Percentiles rank a stretch among this genome's conserved stretches.
phyloP scores from a whole-genome alignment of 139 green algal genomes.

The Chlorella ohadii region DNA sequence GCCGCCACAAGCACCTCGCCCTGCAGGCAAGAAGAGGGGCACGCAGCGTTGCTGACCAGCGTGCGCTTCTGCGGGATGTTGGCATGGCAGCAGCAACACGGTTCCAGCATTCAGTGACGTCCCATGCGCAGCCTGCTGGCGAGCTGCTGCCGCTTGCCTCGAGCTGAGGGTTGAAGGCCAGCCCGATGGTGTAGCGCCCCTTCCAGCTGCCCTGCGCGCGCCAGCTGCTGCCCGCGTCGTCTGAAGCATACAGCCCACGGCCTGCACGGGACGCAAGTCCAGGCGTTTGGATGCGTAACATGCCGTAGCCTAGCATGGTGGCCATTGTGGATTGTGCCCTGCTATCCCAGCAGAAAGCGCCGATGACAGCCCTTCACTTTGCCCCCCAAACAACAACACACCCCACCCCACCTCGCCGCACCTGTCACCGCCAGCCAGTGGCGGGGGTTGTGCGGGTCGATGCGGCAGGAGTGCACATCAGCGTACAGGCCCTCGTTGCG shows the following conservation, averaged over 20 bases:
- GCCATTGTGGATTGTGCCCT: too few species aligned
- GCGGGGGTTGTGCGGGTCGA: neutral
- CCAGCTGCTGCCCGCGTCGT: conserved; percentile 3
- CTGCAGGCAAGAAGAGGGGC: neutral
- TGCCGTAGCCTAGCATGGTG: too few species aligned
- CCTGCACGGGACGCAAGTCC: conserved; percentile 5
- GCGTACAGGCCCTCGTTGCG: conserved; percentile 4
- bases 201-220: neutral
- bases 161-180: conserved; percentile 9
- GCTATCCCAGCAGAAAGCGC: too few species aligned
- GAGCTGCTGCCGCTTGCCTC: neutral
- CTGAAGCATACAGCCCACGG: conserved; percentile 1
- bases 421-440: conserved; percentile 31
- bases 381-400: neutral
- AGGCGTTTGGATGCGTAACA: too few species aligned
- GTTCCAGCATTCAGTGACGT: neutral
- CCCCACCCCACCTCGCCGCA: neutral
- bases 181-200: conserved; percentile 21
- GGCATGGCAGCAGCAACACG: neutral
- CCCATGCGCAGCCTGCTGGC: too few species aligned
- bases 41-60: too few species aligned
- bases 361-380: too few species aligned
- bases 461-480: conserved; percentile 18
- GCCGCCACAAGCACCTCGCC: conserved; percentile 28
- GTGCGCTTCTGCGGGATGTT: neutral